Evolutionary conservation across 352 stramenopile species (phyloP).

Genomic region (Phytophthora nicotianae): DNA sequence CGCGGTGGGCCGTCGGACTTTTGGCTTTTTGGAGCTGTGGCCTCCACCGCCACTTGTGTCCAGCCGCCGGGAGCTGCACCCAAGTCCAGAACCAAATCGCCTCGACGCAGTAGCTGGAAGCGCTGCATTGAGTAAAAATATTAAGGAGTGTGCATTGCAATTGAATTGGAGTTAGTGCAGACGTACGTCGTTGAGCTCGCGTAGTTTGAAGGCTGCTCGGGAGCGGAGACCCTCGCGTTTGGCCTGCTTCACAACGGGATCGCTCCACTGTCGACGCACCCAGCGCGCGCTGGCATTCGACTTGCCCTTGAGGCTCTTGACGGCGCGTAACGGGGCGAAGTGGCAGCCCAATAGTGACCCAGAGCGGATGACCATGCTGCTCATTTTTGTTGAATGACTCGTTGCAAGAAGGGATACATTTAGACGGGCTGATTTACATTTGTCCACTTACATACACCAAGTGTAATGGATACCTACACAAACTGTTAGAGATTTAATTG

Average conservation of each 20-base stretch:
- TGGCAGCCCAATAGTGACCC: constrained; percentile 10
- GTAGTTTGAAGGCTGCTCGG: constrained; percentile 82
- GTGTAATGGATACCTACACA: background rate
- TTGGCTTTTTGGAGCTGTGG: constrained; percentile 29
- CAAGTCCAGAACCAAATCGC: constrained; percentile 81
- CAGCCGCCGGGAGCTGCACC: constrained; percentile 84
- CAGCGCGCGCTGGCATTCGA: constrained; percentile 83
- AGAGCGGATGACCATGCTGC: constrained; percentile 18
- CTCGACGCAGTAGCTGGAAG: constrained; percentile 61
- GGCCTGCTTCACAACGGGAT: constrained; percentile 85
- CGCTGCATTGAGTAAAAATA: constrained; percentile 12
- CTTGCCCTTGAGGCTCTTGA: constrained; percentile 86
- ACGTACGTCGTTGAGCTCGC: constrained; percentile 75
- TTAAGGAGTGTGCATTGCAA: constrained; percentile 1
- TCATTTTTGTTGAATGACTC: constrained; percentile 25
- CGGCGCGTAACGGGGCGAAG: constrained; percentile 38
- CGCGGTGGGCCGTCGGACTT: constrained; percentile 12
- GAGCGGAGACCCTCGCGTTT: constrained; percentile 85
- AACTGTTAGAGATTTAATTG: background rate
- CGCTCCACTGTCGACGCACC: constrained; percentile 85
- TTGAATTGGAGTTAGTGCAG: background rate
- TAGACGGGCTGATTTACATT: background rate
- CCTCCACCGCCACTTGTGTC: constrained; percentile 83
- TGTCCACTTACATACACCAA: background rate
- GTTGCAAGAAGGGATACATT: background rate